Evolutionary conservation across 495 filamentous ascomycete species (phyloP).

Genomic region (Beverwykella pulmonaria): DNA sequence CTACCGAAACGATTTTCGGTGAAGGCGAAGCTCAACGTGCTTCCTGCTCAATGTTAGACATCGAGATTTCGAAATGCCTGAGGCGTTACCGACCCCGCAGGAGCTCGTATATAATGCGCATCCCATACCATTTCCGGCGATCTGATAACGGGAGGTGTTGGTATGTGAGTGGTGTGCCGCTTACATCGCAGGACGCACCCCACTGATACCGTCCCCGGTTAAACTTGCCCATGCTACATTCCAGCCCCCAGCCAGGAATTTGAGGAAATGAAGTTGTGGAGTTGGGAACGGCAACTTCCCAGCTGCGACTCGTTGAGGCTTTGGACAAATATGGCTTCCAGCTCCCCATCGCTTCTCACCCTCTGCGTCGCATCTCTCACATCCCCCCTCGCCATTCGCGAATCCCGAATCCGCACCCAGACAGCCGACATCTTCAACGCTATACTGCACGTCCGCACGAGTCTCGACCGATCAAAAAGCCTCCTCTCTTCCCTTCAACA

Average conservation of each 20-base stretch:
- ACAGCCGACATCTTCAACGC: constrained; percentile 1
- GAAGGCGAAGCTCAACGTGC: no score
- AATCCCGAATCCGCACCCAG: not conserved
- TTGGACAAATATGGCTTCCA: not conserved
- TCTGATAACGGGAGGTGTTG: no score
- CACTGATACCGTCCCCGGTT: no score
- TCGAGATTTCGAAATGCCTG: not conserved
- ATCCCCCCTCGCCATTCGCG: not conserved
- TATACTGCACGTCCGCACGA: not conserved
- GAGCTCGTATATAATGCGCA: no score
- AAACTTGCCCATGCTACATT: no score
- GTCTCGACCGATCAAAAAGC: not conserved
- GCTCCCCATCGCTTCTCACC: not conserved
- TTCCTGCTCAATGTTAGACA: not conserved
- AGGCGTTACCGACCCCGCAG: no score
- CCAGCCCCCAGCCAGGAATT: no score
- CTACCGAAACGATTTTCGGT: not conserved
- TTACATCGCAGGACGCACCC: no score
- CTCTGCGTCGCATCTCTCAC: not conserved
- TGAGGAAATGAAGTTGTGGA: not conserved
- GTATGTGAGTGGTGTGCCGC: no score
- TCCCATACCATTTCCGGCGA: no score
- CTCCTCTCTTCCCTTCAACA: not conserved
- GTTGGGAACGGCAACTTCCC: not conserved
- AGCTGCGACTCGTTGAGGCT: not conserved